Evolutionary conservation across 768 basidiomycete genomes (phyloP).

Genomic region (Terana coerulea): DNA sequence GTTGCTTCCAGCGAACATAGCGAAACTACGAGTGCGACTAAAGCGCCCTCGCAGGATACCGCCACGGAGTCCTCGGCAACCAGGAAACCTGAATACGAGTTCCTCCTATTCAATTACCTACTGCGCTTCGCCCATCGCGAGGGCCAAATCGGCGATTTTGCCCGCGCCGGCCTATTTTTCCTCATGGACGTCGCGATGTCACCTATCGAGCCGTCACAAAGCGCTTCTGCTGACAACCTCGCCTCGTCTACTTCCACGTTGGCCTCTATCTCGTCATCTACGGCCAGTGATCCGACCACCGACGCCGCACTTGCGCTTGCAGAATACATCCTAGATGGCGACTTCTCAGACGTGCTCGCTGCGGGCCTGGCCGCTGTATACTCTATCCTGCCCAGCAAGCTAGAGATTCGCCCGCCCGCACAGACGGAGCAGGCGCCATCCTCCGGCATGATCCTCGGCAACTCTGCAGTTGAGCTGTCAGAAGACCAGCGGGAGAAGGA

Average conservation of each 20-base stretch:
- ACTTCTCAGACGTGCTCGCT: slow-evolving; percentile 95
- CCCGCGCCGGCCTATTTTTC: slow-evolving; percentile 88
- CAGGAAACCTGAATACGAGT: slow-evolving; percentile 88
- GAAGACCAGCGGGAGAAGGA: slow-evolving; percentile 53
- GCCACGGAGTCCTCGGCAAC: slow-evolving; percentile 33
- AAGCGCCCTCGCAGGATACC: slow-evolving; percentile 45
- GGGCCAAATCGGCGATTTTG: slow-evolving; percentile 90
- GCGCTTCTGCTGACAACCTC: slow-evolving; percentile 29
- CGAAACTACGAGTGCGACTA: not conserved
- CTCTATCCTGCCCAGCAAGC: slow-evolving; percentile 83
- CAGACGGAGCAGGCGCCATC: slow-evolving; percentile 31
- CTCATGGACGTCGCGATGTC: slow-evolving; percentile 96
- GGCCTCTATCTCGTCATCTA: slow-evolving; percentile 16
- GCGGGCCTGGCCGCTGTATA: slow-evolving; percentile 93
- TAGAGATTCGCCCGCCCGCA: slow-evolving; percentile 56
- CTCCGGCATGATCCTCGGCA: slow-evolving; percentile 72
- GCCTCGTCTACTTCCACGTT: slow-evolving; percentile 21
- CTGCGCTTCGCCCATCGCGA: slow-evolving; percentile 94
- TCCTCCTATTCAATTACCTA: slow-evolving; percentile 92
- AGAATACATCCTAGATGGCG: slow-evolving; percentile 94
- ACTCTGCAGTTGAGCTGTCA: slow-evolving; percentile 42
- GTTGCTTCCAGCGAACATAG: not conserved
- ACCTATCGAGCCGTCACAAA: slow-evolving; percentile 52
- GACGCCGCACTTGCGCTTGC: slow-evolving; percentile 87
- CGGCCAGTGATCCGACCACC: slow-evolving; percentile 62